Evolutionary conservation across 2,329 filamentous ascomycete genomes (phyloP).

Genomic region (Massarina eburnea): DNA sequence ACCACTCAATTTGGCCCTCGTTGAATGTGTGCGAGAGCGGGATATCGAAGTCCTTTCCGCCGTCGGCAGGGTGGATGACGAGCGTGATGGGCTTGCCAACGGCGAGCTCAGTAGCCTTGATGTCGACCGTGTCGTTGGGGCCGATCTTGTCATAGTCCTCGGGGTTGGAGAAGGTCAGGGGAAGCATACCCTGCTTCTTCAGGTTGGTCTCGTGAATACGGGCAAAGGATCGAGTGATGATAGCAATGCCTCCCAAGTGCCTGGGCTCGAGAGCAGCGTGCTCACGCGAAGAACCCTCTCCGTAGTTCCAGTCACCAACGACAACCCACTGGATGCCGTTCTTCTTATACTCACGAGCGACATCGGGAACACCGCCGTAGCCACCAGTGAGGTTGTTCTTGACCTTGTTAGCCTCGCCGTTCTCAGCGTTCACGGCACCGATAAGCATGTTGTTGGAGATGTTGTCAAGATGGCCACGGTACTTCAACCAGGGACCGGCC

Average conservation of each 20-base stretch:
- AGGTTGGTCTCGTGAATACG: slow-evolving; percentile 99
- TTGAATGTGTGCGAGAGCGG: slow-evolving; percentile 96
- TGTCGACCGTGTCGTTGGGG: slow-evolving; percentile 88
- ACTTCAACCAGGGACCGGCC: slow-evolving; percentile 97
- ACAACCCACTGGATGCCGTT: slow-evolving; percentile 97
- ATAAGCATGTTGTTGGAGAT: slow-evolving; percentile 99
- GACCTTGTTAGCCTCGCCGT: slow-evolving; percentile 96
- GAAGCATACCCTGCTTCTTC: slow-evolving; percentile 99
- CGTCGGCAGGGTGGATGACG: slow-evolving; percentile 87
- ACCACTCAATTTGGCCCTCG: slow-evolving; percentile 97
- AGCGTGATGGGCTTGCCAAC: slow-evolving; percentile 93
- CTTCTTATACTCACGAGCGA: slow-evolving; percentile 97
- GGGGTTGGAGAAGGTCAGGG: slow-evolving; percentile 89
- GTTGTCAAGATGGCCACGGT: slow-evolving; percentile 98
- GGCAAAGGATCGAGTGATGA: slow-evolving; percentile 93
- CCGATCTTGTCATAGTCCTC: slow-evolving; percentile 98
- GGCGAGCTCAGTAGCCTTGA: slow-evolving; percentile 83
- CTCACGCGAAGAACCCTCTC: slow-evolving; percentile 95
- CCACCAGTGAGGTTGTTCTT: slow-evolving; percentile 85
- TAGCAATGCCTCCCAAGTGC: slow-evolving; percentile 94
- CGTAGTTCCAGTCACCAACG: slow-evolving; percentile 99
- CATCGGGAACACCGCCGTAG: slow-evolving; percentile 85
- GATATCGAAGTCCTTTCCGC: slow-evolving; percentile 72
- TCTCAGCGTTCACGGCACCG: slow-evolving; percentile 92
- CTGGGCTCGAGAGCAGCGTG: slow-evolving; percentile 97